Evolutionary conservation across 805 yeast species (phyloP), one percentile per base, ranked within the genome.

Genomic region (Cyberlindnera saturnus): DNA sequence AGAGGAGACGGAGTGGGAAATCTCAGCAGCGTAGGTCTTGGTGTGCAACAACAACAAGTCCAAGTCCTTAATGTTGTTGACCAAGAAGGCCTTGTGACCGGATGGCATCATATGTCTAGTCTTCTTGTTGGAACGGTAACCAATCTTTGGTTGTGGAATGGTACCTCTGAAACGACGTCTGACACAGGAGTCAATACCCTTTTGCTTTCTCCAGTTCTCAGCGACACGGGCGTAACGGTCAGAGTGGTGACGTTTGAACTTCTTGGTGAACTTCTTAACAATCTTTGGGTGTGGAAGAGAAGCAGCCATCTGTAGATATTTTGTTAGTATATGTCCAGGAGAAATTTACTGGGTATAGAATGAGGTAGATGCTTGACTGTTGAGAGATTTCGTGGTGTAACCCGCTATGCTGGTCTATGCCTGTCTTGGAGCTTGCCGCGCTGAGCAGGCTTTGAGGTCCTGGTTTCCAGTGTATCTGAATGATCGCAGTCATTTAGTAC

Each of bases 161-260:
- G 91, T 85, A 70, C 99, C 99, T 84, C 97, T 88, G 96, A 93
- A 93, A 82, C 93, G 85, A 82, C 99, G 91, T 82, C 99, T 93
- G 73, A 95, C 97, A 79, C 88, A 82, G 63, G 98, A 90, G 82
- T 93, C 99, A 72, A 93, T 93, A 93, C 99, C 99, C 87, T 93
- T 93, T 79, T 95, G 99, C 81, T 93, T 91, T 88, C 99, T 93
- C 99, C 99, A 95, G 83, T 82, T 84, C 78, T 88, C 97, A 67
- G 87, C 77, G 63, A 93, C 96, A 79, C 99, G 90, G 82, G 82
- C 83, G 79, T 89, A 91, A 79, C 96, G 88, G 85, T 93, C 99
- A 74, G 96, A 89, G 82, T 93, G 99, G 75, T 91, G 98, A 81
- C 99, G 89, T 91, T 90, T 95, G 86, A 93, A 93, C 83, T 85